Evolutionary conservation across 176 grass and related monocot genomes (phyloP), one percentile per base, ranked within the genome.

Genomic region (Bolboschoenus planiculmis): DNA sequence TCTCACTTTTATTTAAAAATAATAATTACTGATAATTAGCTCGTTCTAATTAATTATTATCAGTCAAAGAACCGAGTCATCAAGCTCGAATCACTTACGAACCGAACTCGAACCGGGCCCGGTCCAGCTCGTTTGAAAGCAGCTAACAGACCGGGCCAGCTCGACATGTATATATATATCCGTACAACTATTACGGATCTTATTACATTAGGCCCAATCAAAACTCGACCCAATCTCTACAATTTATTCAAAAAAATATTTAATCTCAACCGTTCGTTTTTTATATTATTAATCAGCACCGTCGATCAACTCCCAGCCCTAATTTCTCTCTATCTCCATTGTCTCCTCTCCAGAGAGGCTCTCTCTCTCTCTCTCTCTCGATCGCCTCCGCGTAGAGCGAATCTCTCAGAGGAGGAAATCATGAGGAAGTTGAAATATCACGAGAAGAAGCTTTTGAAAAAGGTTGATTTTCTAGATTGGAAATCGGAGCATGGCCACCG

Each of bases 341-440:
- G 11, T 70, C 30, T 7, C 11, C 5, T 39, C 35, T 39, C 35
- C 30, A 16, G 15, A 16, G 33, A 6, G 15, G 4, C 15, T 42
- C 66, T n/a, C 34, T 9, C 5, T 39, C 4, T 33, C 71, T 24
- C 23, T 33, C 48, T 14, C 59, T 24, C 57, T 27, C 57, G 48
- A 51, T 71, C 71, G 8, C 71, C 11, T 15, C 15, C 35, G 21
- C 73, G 5, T 30, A n/a, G 27, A 29, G 67, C 15, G 67, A 40
- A 14, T 29, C 33, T 63, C n/a, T 33, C 33, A 24, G 13, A 15
- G 48, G 44, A 53, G 15, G 8, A 64, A 64, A 64, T 18, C 14
- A 95, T 90, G 93, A 90, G 90, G 53, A 92, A 87, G 74, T 64
- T 96, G 35, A 85, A 55, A 36, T 89, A 81, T 67, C 93, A 92